Evolutionary conservation across 148 eudicot genomes (phyloP).

Genomic region (Rhododendron molle): DNA sequence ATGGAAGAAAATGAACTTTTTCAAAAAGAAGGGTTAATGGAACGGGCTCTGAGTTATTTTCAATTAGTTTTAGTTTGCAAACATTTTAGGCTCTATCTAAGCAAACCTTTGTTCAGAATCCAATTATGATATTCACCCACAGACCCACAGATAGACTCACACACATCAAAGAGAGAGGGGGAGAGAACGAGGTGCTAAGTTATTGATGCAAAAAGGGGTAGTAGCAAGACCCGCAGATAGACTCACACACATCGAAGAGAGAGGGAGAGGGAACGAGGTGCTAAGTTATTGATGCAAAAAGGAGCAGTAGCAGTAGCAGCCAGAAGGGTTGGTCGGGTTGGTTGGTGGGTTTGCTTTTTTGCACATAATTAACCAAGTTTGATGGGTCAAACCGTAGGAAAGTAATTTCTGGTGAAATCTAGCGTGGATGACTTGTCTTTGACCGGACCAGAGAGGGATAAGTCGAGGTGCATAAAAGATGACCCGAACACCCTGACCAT

Average conservation of each 20-base stretch:
- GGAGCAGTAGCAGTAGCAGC: not conserved
- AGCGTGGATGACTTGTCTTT: too few relatives aligned
- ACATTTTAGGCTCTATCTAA: not conserved
- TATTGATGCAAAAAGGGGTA: not conserved
- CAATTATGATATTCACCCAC: not conserved
- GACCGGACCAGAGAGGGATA: too few relatives aligned
- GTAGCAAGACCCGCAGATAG: not conserved
- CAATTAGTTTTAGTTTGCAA: not conserved
- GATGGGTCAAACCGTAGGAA: too few relatives aligned
- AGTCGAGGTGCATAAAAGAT: too few relatives aligned
- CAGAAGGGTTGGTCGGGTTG: too few relatives aligned
- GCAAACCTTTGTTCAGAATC: not conserved
- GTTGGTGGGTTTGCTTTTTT: too few relatives aligned
- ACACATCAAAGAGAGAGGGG: not conserved
- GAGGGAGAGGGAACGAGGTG: not conserved
- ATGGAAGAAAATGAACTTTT: too few relatives aligned
- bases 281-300: not conserved
- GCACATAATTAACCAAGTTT: too few relatives aligned
- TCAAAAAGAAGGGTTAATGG: too few relatives aligned
- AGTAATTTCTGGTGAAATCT: too few relatives aligned
- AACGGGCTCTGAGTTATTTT: too few relatives aligned
- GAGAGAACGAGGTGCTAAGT: not conserved
- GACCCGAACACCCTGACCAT: too few relatives aligned
- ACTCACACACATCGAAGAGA: not conserved
- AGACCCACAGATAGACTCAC: not conserved